These are phyloP conservation scores for Termitomyces sp. DNA, from an alignment of 768 basidiomycete species.

Conservation along the genomic window DNA sequence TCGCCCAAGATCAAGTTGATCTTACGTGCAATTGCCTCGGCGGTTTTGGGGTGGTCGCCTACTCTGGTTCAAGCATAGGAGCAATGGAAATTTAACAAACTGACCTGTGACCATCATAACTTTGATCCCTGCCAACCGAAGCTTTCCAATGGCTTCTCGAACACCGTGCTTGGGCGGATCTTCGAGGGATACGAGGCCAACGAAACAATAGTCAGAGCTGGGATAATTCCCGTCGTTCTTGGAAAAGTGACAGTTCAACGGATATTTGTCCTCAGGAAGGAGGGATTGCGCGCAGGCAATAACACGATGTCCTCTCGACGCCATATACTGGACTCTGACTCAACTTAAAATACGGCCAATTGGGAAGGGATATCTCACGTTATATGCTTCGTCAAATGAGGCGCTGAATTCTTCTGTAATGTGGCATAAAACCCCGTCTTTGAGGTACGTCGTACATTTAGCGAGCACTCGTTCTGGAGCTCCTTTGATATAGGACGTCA, in stretches of 20 bases:
- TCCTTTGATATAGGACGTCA: conserved; percentile 61
- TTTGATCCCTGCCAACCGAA: conserved; percentile 67
- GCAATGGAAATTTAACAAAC: conserved; percentile 6
- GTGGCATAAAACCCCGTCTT: conserved; percentile 40
- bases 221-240: conserved; percentile 53
- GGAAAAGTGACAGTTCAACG: conserved; percentile 44
- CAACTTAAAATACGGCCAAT: background rate
- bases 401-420: conserved; percentile 52
- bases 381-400: conserved; percentile 56
- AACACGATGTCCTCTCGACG: conserved; percentile 69
- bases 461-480: conserved; percentile 65
- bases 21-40: conserved; percentile 69
- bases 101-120: conserved; percentile 73
- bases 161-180: conserved; percentile 72
- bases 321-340: conserved; percentile 53
- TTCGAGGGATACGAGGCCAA: conserved; percentile 61
- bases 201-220: conserved; percentile 52
- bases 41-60: conserved; percentile 72
- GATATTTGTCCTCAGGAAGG: conserved; percentile 45
- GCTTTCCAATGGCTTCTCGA: conserved; percentile 65
- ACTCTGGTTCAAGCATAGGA: background rate
- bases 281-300: conserved; percentile 66
- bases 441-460: conserved; percentile 57
- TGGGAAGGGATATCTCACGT: conserved; percentile 30
- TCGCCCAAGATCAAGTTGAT: conserved; percentile 67